phyloP scores from a whole-genome alignment of 768 basidiomycete species.

The Ramaria rubella region DNA sequence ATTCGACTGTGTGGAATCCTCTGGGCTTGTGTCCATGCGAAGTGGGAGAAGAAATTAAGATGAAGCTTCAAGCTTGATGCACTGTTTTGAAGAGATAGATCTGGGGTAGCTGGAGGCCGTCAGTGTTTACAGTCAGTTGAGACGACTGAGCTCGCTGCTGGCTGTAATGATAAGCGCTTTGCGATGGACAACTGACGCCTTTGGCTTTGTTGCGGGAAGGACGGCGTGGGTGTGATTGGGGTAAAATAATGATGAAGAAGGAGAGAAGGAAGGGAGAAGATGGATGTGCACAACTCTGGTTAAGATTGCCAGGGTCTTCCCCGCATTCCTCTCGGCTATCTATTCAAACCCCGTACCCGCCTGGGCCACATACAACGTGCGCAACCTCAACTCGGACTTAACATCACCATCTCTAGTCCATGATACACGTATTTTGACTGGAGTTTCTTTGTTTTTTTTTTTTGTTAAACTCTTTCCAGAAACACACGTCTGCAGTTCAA shows the following conservation, averaged over 20 bases:
- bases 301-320: slow-evolving; percentile 3
- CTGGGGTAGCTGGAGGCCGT: not conserved
- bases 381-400: not conserved
- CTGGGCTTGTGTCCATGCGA: slow-evolving; percentile 3
- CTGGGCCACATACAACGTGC: not conserved
- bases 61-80: not conserved
- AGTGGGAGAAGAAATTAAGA: not conserved
- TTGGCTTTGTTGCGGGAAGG: not conserved
- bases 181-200: not conserved
- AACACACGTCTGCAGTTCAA: not conserved
- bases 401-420: no score
- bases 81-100: not conserved
- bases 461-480: not conserved
- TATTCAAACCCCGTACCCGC: slow-evolving; percentile 9
- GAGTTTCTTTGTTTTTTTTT: not conserved
- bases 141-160: not conserved
- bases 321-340: slow-evolving; percentile 8
- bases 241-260: not conserved
- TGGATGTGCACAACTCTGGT: not conserved
- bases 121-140: not conserved
- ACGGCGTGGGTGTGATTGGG: not conserved
- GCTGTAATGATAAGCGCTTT: slow-evolving; percentile 5
- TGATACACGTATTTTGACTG: not conserved
- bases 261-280: not conserved
- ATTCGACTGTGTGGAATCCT: slow-evolving; percentile 12